Conservation (phyloP, 495 filamentous ascomycete genomes). For the Podospora pseudopauciseta region DNA sequence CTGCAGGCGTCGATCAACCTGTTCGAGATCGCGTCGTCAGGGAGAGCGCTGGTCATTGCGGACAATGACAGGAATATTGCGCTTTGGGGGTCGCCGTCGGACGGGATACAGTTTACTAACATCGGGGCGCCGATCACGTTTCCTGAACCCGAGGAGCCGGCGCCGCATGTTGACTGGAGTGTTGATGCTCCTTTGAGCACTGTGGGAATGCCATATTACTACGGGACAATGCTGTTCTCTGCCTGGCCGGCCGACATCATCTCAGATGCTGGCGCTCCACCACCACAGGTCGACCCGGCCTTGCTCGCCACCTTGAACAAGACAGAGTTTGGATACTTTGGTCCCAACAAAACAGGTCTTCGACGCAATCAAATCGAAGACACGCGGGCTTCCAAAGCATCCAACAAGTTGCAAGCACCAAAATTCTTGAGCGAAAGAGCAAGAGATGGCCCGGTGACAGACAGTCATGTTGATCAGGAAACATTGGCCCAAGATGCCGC, state of each 20-base stretch:
- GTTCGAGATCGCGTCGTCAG: slow-evolving; percentile 87
- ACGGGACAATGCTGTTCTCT: slow-evolving; percentile 80
- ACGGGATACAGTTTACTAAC: slow-evolving; percentile 81
- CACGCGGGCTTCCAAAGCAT: slow-evolving; percentile 56
- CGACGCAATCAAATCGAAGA: slow-evolving; percentile 81
- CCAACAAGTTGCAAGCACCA: slow-evolving; percentile 56
- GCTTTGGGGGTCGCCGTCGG: slow-evolving; percentile 87
- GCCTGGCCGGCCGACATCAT: slow-evolving; percentile 81
- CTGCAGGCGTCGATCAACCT: slow-evolving; percentile 60
- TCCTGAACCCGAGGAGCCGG: slow-evolving; percentile 55
- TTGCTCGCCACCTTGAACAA: slow-evolving; percentile 63
- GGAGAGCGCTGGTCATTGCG: slow-evolving; percentile 78
- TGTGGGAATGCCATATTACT: slow-evolving; percentile 82
- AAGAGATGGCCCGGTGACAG: slow-evolving; percentile 49
- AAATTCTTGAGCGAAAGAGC: slow-evolving; percentile 94
- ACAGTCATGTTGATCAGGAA: slow-evolving; percentile 39
- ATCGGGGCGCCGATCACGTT: slow-evolving; percentile 75
- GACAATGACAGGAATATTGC: slow-evolving; percentile 76
- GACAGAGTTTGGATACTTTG: slow-evolving; percentile 68
- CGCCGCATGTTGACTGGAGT: slow-evolving; percentile 57
- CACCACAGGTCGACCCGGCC: slow-evolving; percentile 69
- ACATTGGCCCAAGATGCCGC: slow-evolving; percentile 58
- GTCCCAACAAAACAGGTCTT: slow-evolving; percentile 68
- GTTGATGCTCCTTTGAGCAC: slow-evolving; percentile 74
- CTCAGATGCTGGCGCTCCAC: slow-evolving; percentile 79